Base-by-base conservation (phyloP, 805 yeast genomes). In the Barnettozyma salicaria region DNA sequence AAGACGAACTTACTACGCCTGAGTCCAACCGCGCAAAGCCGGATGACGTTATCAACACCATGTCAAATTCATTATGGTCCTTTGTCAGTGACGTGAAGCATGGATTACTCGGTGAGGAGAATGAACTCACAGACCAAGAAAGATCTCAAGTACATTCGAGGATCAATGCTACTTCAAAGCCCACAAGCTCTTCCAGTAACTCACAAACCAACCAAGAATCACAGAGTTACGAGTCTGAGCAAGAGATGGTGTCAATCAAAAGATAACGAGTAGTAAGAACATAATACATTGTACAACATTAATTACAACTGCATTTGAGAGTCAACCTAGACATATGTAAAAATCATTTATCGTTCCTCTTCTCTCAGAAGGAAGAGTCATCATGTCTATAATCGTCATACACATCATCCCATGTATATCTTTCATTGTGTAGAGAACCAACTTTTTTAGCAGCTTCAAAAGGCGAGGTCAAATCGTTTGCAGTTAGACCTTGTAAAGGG, bases 31-130 rank as follows among this genome's bases (percentile, higher is more conserved):
- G n/a, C n/a, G n/a, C n/a, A n/a, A 34, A 34, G 21, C 4, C 9
- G 7, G 54, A 49, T 13, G 68, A 57, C 32, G 56, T 59, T 5
- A 49, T 61, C 43, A 63, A 64, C 32, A 36, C 48, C 1, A 66
- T 68, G 2, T 60, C 71, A 0, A 55, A 51, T 29, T 67, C 72
- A 10, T 35, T 72, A 4, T 72, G 78, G 78, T 63, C 65, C 3
- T 70, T 72, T 50, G 72, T 72, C 7, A 68, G 62, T 46, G 77
- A 71, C 37, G 68, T 72, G 19, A 71, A 67, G 43, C 52, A 57
- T 8, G 68, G 68, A 0, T 39, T 65, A n/a, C 32, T 64, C 23
- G 68, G 68, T 10, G 59, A 55, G 13, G 65, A 61, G 16, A 30
- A 24, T 27, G 33, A 3, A 22, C 21, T 19, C 23, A 6, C 28